Conservation (phyloP, 495 filamentous ascomycete genomes). For the Penicillium parvum region DNA sequence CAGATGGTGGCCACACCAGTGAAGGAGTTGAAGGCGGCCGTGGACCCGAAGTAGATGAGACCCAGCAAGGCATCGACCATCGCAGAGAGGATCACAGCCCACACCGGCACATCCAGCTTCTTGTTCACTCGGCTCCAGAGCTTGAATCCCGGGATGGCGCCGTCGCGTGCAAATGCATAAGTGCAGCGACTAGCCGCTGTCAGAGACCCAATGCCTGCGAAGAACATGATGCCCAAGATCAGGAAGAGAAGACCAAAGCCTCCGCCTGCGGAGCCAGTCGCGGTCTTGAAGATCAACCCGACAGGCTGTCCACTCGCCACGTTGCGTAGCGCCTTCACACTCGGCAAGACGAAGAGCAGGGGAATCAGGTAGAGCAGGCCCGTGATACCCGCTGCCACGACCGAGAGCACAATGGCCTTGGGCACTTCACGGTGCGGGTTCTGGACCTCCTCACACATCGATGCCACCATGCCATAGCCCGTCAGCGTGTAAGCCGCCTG, state of each 20-base stretch:
- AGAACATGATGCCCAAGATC: constrained; percentile 68
- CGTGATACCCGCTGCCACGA: constrained; percentile 63
- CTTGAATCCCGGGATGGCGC: constrained; percentile 62
- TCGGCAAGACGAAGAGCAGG: constrained; percentile 60
- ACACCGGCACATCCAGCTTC: constrained; percentile 53
- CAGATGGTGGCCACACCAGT: constrained; percentile 64
- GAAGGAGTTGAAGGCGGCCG: constrained; percentile 62
- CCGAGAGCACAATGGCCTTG: constrained; percentile 66
- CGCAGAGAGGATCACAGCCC: constrained; percentile 53
- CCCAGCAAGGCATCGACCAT: constrained; percentile 53
- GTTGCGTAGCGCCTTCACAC: constrained; percentile 48
- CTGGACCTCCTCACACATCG: constrained; percentile 67
- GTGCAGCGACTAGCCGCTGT: constrained; percentile 72
- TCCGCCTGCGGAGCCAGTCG: constrained; percentile 43
- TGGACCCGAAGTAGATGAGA: constrained; percentile 59
- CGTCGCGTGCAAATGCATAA: constrained; percentile 66
- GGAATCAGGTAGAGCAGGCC: constrained; percentile 67
- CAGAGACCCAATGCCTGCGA: constrained; percentile 65
- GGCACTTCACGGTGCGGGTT: constrained; percentile 63
- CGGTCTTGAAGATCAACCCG: constrained; percentile 31
- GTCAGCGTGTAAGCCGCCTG: constrained; percentile 59
- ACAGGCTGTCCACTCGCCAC: constrained; percentile 54
- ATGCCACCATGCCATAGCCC: constrained; percentile 53
- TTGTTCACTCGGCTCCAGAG: constrained; percentile 59
- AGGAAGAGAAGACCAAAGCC: constrained; percentile 71